These are phyloP conservation scores for Chaetomiaceae sp. DNA, from an alignment of 2,329 filamentous ascomycete genomes.

Conservation along the genomic window DNA sequence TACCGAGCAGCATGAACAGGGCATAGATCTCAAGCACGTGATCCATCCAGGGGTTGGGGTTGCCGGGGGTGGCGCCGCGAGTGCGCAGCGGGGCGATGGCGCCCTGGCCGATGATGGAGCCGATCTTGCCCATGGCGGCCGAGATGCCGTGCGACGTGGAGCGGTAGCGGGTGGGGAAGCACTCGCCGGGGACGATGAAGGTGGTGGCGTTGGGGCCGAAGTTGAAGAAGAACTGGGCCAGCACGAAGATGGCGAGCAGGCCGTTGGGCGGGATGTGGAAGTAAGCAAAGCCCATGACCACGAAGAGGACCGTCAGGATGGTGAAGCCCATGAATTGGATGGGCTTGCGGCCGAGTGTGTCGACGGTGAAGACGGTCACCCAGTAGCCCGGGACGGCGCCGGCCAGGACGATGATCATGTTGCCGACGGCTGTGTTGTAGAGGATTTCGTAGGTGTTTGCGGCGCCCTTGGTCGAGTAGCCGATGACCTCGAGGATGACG, in stretches of 20 bases:
- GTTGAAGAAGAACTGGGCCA: conserved; percentile 58
- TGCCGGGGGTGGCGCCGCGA: conserved; percentile 37
- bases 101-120: conserved; percentile 53
- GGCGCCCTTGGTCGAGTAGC: conserved; percentile 54
- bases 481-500: conserved; percentile 65
- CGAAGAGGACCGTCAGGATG: conserved; percentile 56
- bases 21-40: conserved; percentile 72
- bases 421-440: conserved; percentile 71
- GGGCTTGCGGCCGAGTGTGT: conserved; percentile 70
- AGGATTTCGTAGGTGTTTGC: conserved; percentile 62
- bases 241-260: conserved; percentile 51
- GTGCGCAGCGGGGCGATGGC: conserved; percentile 53
- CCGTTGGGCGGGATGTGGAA: conserved; percentile 46
- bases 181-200: conserved; percentile 53
- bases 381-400: conserved; percentile 80
- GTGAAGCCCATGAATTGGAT: conserved; percentile 64
- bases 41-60: conserved; percentile 61
- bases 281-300: conserved; percentile 60
- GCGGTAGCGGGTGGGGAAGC: conserved; percentile 53
- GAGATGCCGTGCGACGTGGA: conserved; percentile 55
- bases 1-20: conserved; percentile 70
- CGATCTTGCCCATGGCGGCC: conserved; percentile 50
- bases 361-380: conserved; percentile 65
- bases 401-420: conserved; percentile 72
- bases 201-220: conserved; percentile 55